These are phyloP conservation scores for Calonectria fujianensis DNA, from an alignment of 2,329 filamentous ascomycete species.

Conservation along the genomic window DNA sequence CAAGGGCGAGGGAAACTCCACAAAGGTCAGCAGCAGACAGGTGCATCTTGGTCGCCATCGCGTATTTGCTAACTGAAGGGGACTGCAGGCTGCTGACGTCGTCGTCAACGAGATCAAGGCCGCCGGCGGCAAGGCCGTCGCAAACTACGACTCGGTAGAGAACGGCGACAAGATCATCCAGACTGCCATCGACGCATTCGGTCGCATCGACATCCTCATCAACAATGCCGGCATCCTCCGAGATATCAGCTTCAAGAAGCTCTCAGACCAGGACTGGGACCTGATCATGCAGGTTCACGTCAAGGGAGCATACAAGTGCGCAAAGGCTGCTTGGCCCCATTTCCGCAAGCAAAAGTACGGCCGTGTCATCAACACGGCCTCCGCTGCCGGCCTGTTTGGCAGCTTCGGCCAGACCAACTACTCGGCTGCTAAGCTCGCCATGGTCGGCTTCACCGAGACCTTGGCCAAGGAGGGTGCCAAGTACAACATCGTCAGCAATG, in stretches of 20 bases:
- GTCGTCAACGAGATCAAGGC: constrained; percentile 89
- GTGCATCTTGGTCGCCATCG: background rate
- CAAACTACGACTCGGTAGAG: constrained; percentile 97
- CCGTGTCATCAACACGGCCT: constrained; percentile 96
- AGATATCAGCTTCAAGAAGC: constrained; percentile 98
- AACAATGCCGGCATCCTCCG: constrained; percentile 98
- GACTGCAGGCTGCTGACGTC: constrained; percentile 82
- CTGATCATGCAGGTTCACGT: constrained; percentile 95
- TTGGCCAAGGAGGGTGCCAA: constrained; percentile 97
- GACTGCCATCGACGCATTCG: constrained; percentile 86
- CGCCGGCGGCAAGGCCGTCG: constrained; percentile 94
- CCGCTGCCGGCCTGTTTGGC: constrained; percentile 95
- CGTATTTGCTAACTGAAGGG: constrained; percentile 48
- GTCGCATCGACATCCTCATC: constrained; percentile 94
- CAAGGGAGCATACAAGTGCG: constrained; percentile 95
- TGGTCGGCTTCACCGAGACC: constrained; percentile 98
- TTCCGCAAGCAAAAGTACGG: constrained; percentile 99
- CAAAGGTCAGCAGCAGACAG: constrained; percentile 78
- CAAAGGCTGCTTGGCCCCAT: constrained; percentile 95
- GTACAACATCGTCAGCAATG: constrained; percentile 98
- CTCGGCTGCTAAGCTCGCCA: constrained; percentile 94
- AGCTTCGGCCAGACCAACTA: constrained; percentile 98
- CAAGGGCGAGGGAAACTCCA: constrained; percentile 92
- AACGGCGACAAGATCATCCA: constrained; percentile 96
- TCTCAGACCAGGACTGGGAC: constrained; percentile 98